Evolutionary conservation across 1,284 basidiomycete species (phyloP), one percentile per base, ranked within the genome.

Genomic region (Trametes sp.): DNA sequence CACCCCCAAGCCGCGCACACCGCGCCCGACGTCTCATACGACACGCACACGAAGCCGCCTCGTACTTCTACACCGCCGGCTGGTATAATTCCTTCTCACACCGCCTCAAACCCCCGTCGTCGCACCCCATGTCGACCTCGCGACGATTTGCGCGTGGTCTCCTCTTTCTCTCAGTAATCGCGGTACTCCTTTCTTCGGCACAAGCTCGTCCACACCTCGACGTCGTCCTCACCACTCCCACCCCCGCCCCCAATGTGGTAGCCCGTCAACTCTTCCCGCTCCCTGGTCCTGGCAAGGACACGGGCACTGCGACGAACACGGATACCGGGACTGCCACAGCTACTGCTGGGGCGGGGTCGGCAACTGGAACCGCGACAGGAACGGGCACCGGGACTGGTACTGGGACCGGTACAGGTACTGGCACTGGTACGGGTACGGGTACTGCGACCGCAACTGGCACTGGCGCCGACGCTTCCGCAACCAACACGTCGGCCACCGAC

Each of bases 61-160:
- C 63, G 42, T 65, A 36, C 65, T 63, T 49, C 45, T 61, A 67
- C 61, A 60, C 64, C 66, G 66, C 66, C 64, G 63, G 66, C 63
- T 65, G 66, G 66, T 68, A 65, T 65, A 65, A 68, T 65, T 58
- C 49, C 53, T 54, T 59, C 45, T 36, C n/a, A 46, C 57, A 62
- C 58, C 36, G 29, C 42, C 35, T 36, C 42, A 35, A 52, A 57
- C 44, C 35, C n/a, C 42, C 55, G 26, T 57, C 36, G n/a, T 64
- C 54, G 41, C 31, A 28, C 48, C 38, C 19, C 23, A 68, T 65
- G 66, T 62, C 65, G 52, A 65, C 62, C 57, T 64, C 64, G 46
- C 59, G 57, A 23, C 57, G 63, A 3, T 50, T 65, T 35, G 62
- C 66, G 49, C 53, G 62, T 49, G 63, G 64, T 36, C 66, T 68